Evolutionary conservation across 768 basidiomycete species (phyloP).

Genomic region (Mycena rebaudengoi): DNA sequence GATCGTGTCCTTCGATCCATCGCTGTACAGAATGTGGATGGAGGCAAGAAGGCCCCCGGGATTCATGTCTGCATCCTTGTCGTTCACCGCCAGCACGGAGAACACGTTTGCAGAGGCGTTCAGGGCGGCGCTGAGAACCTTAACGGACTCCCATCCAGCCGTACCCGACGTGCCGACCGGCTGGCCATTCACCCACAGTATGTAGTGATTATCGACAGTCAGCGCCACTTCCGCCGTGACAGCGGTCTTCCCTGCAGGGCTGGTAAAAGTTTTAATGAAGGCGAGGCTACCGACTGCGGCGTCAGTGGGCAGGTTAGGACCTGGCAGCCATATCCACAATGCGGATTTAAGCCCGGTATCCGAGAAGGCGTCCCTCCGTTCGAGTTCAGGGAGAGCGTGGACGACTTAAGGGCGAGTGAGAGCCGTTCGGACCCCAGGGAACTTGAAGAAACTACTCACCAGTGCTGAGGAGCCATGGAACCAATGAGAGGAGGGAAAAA

Average conservation of each 20-base stretch:
- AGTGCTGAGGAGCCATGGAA: no score
- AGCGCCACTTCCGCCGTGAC: slow-evolving; percentile 8
- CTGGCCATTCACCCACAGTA: slow-evolving; percentile 22
- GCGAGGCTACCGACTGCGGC: slow-evolving; percentile 16
- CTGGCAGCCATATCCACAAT: slow-evolving; percentile 26
- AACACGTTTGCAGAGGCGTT: slow-evolving; percentile 19
- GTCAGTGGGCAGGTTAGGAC: slow-evolving; percentile 2
- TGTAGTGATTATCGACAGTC: slow-evolving; percentile 24
- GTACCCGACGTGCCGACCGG: slow-evolving; percentile 13
- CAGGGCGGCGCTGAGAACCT: slow-evolving; percentile 6
- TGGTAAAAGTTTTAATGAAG: slow-evolving; percentile 14
- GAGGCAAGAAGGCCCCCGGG: slow-evolving; percentile 22
- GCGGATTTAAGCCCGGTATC: slow-evolving; percentile 11
- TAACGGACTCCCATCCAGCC: background rate
- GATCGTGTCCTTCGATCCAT: slow-evolving; percentile 12
- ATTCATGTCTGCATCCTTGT: background rate
- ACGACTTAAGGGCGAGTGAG: no score
- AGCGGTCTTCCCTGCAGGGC: slow-evolving; percentile 14
- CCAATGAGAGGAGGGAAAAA: no score
- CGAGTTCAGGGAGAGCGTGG: no score
- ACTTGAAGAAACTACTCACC: no score
- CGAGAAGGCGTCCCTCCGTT: slow-evolving; percentile 13
- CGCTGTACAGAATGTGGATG: slow-evolving; percentile 6
- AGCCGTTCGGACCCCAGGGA: no score
- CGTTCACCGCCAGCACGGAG: slow-evolving; percentile 12